These are phyloP conservation scores for Glonium stellatum DNA, from an alignment of 495 filamentous ascomycete species.

Conservation along the genomic window DNA sequence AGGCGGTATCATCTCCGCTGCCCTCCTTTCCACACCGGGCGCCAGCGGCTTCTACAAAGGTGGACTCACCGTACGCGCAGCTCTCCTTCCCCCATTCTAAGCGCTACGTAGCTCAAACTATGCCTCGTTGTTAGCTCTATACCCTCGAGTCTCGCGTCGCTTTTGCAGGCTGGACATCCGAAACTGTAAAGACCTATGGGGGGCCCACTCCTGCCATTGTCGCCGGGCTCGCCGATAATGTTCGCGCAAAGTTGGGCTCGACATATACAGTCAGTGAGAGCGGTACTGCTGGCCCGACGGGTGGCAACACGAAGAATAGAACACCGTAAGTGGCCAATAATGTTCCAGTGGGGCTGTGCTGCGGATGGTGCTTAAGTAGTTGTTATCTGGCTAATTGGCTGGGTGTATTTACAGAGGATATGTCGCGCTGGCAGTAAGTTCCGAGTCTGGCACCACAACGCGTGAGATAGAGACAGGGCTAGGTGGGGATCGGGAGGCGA, in stretches of 20 bases:
- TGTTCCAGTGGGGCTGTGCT: background rate
- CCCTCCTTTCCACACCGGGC: conserved; percentile 49
- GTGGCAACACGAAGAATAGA: conserved; percentile 49
- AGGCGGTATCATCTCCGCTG: conserved; percentile 54
- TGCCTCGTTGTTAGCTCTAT: conserved; percentile 41
- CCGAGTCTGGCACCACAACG: conserved; percentile 42
- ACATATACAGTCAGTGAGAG: conserved; percentile 55
- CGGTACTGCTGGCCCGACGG: conserved; percentile 57
- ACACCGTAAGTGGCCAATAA: conserved; percentile 41
- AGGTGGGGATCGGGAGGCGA: conserved; percentile 46
- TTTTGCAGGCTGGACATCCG: conserved; percentile 55
- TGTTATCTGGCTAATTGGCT: conserved; percentile 1
- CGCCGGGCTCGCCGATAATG: conserved; percentile 47
- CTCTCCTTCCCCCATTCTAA: background rate
- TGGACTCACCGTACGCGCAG: conserved; percentile 45
- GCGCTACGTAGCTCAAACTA: background rate
- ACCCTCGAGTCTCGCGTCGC: conserved; percentile 53
- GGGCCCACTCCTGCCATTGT: conserved; percentile 55
- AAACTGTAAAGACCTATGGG: conserved; percentile 43
- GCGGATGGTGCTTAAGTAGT: background rate
- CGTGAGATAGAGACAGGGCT: conserved; percentile 49
- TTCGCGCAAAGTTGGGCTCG: conserved; percentile 43
- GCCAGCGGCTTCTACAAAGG: conserved; percentile 53
- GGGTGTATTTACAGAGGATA: conserved; percentile 42
- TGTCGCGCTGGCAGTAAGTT: conserved; percentile 51